phyloP scores from a whole-genome alignment of 208 protist species.

The Herpetomonas tarakana region DNA sequence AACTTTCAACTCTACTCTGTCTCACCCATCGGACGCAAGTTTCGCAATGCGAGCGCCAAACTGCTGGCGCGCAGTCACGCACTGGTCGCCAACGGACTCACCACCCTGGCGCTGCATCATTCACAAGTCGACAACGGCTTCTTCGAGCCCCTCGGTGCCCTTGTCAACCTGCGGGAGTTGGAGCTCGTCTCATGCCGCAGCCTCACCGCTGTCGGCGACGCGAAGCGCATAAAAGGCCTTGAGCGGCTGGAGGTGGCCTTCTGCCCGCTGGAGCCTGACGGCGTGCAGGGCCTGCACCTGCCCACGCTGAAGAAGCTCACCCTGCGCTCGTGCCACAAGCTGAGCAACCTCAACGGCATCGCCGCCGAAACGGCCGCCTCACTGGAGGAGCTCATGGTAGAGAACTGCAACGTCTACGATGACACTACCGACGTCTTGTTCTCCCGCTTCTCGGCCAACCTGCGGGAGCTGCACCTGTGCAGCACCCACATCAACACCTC shows the following conservation, averaged over 20 bases:
- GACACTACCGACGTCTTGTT: constrained; percentile 68
- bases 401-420: constrained; percentile 75
- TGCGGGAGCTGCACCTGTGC: constrained; percentile 57
- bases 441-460: constrained; percentile 30
- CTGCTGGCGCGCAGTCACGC: constrained; percentile 65
- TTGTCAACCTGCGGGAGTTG: constrained; percentile 53
- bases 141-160: constrained; percentile 53
- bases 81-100: constrained; percentile 67
- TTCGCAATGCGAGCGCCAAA: constrained; percentile 59
- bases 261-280: constrained; percentile 66
- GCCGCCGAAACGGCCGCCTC: constrained; percentile 43
- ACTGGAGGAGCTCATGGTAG: constrained; percentile 63
- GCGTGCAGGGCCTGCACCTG: constrained; percentile 50
- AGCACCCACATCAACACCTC: constrained; percentile 53
- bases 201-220: constrained; percentile 54
- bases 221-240: constrained; percentile 41
- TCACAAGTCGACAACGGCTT: constrained; percentile 61
- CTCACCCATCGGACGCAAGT: constrained; percentile 76
- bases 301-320: constrained; percentile 51
- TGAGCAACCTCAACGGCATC: constrained; percentile 69
- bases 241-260: constrained; percentile 62
- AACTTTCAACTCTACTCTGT: constrained; percentile 64
- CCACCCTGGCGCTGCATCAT: constrained; percentile 64
- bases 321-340: constrained; percentile 63
- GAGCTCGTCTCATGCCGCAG: constrained; percentile 74